Evolutionary conservation across 441 rosid genomes (phyloP).

Genomic region (Lepidium campestre): DNA sequence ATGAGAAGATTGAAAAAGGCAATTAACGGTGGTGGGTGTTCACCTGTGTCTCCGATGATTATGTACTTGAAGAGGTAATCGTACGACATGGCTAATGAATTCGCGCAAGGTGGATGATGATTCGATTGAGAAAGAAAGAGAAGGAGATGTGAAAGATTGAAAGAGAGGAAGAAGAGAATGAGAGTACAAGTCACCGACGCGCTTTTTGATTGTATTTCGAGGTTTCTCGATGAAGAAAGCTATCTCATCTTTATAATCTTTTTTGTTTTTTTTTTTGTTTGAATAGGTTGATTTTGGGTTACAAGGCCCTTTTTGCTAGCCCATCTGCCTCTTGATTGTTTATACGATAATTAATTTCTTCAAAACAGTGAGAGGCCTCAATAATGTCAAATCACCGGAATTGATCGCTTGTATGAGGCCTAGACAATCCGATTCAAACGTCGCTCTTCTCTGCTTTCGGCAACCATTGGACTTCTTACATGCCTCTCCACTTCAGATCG

Average conservation of each 20-base stretch:
- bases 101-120: background rate
- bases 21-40: background rate
- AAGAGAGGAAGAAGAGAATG: slow-evolving; percentile 20
- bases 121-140: background rate
- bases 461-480: too few relatives aligned
- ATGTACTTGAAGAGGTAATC: slow-evolving; percentile 84
- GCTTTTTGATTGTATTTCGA: slow-evolving; percentile 2
- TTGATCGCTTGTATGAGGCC: too few relatives aligned
- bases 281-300: too few relatives aligned
- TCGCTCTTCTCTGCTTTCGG: too few relatives aligned
- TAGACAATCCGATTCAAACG: too few relatives aligned
- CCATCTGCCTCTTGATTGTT: too few relatives aligned
- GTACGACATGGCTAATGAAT: slow-evolving; percentile 49
- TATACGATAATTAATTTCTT: too few relatives aligned
- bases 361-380: too few relatives aligned
- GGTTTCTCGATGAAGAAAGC: slow-evolving; percentile 18
- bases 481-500: too few relatives aligned
- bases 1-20: background rate
- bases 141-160: background rate
- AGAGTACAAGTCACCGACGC: slow-evolving; percentile 29
- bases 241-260: background rate
- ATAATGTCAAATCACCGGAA: too few relatives aligned
- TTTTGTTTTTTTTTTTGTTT: too few relatives aligned
- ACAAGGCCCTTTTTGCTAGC: too few relatives aligned
- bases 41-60: slow-evolving; percentile 81